Evolutionary conservation across 1,284 basidiomycete genomes (phyloP), one percentile per base, ranked within the genome.

Genomic region (Apiotrichum brassicae): DNA sequence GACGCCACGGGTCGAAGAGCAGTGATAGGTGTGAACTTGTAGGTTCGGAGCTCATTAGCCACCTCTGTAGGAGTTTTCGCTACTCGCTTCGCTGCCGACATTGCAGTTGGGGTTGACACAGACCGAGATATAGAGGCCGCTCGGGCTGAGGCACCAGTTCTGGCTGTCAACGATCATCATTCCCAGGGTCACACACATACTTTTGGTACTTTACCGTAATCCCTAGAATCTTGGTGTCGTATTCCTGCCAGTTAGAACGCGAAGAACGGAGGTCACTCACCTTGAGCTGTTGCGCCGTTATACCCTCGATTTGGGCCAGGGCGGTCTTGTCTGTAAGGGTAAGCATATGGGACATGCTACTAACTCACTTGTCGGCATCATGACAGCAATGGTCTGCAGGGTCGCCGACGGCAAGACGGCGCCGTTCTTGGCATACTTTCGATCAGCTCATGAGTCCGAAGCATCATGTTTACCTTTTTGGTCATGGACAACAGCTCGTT

Each of bases 331-430:
- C 63, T 68, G 43, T 22, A 7, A 25, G 20, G 30, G 14, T 9
- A 18, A 4, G 13, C 13, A 32, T 9, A 5, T 6, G 11, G 4
- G 13, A 28, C n/a, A 24, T 1, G 4, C n/a, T n/a, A 12, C 5
- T 50, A 4, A 51, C 68, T 58, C 51, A 70, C 68, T 68, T 0
- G 53, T 36, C 4, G 72, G 72, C 59, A 65, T 62, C 12, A 63
- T 62, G 3, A 57, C 53, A 4, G 72, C 70, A 13, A 73, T 60
- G 51, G 67, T 56, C 43, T 71, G 55, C 24, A 72, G 39, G 6
- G 53, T 53, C 23, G 61, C 59, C n/a, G 70, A 66, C 25, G 58
- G 49, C 18, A 68, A 19, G 13, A 42, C 41, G 0, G 60, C 54
- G 4, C 54, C 54, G 9, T 51, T 36, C 33, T 55, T 57, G 33